Evolutionary conservation across 2,329 filamentous ascomycete genomes (phyloP).

Genomic region (Epichloe sibirici): DNA sequence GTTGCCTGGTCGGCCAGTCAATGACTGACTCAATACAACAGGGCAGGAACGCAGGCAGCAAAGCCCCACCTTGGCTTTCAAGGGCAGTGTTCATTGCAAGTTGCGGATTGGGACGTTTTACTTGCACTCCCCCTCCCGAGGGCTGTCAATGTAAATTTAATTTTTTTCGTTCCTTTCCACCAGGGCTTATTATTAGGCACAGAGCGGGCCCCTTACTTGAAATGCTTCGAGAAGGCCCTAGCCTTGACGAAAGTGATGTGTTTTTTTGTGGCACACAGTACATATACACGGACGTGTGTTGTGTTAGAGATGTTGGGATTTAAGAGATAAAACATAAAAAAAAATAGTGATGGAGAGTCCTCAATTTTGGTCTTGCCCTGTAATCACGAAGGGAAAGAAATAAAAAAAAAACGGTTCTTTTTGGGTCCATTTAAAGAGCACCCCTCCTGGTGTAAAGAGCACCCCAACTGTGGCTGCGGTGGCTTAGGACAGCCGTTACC

Average conservation of each 20-base stretch:
- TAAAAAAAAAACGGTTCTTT: not conserved
- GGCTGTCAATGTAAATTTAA: not conserved
- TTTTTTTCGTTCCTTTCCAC: not conserved
- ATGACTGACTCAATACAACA: not conserved
- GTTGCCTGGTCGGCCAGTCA: slow-evolving; percentile 2
- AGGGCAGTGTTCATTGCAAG: not conserved
- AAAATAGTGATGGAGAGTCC: too few species aligned
- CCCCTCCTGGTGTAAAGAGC: too few species aligned
- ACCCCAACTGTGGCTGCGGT: too few species aligned
- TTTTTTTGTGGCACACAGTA: not conserved
- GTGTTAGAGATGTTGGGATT: too few species aligned
- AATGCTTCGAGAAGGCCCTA: not conserved
- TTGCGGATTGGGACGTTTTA: not conserved
- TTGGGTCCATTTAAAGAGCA: too few species aligned
- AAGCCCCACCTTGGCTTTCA: not conserved
- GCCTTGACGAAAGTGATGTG: not conserved
- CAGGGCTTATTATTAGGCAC: not conserved
- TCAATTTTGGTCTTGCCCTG: too few species aligned
- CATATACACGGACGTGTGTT: not conserved
- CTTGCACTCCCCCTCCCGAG: not conserved
- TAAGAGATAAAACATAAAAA: too few species aligned
- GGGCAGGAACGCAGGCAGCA: slow-evolving; percentile 4
- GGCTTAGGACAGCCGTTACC: too few species aligned
- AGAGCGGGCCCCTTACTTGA: not conserved
- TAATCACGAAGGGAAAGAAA: too few species aligned